Base-by-base conservation (phyloP, 169 alveolate genomes). In the Cryptosporidium baileyi region DNA sequence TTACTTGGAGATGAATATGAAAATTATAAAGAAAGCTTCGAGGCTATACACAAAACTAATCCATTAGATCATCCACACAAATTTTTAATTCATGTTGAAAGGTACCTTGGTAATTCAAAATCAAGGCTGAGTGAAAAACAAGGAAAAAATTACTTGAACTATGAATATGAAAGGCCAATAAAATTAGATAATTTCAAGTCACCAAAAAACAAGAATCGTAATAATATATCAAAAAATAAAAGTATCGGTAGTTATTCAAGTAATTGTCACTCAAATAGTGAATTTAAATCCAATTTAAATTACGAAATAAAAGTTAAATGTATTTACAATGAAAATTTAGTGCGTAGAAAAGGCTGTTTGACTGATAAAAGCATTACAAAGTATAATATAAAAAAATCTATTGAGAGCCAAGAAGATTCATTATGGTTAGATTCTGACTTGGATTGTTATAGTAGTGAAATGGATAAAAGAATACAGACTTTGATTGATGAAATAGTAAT, bases 341-440 rank as follows among this genome's bases (percentile, higher is more conserved):
- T 38, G 11, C 59, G 74, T 22, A 74, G 85, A 38, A 74, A 74
- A 74, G 85, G 85, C 11, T 74, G 85, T 54, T 5, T 74, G 22
- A 74, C 85, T 0, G 85, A 74, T 36, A 74, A 74, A 57, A 74
- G 67, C 41, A 28, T n/a, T 38, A 74, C 85, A 22, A 74, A 51
- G 41, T 51, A 54, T 38, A 40, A 54, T 24, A 49, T 51, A 19
- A 67, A 49, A 36, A 54, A 22, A 41, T 22, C 15, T 22, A 34
- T 57, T 17, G 67, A 51, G 19, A 24, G 41, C 15, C 19, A 13
- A 22, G 85, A 74, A 36, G 85, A 74, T 1, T 47, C 74, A 3
- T 43, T 74, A 36, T 74, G 85, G 85, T 24, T 74, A 32, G 85
- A 74, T 17, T 74, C 85, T 17, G 85, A 74, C 40, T 34, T 74